Conservation (phyloP, 176 grass and related monocot genomes). For the Oryza australiensis region DNA sequence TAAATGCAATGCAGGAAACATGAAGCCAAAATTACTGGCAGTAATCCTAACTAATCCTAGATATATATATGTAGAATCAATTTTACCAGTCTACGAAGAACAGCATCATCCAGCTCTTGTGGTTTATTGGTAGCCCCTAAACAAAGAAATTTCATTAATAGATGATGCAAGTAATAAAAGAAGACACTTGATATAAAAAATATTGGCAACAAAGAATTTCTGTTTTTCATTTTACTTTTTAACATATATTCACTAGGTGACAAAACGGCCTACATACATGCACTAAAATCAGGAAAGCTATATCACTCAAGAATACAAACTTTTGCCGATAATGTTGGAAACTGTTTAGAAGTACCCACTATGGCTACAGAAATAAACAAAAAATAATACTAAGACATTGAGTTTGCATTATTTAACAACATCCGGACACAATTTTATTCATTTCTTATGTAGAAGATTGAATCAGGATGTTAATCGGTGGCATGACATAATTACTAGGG, state of each 20-base stretch:
- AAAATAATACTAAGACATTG: background rate
- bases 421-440: background rate
- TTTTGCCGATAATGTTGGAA: background rate
- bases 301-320: background rate
- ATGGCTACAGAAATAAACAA: background rate
- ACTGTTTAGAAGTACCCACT: slow-evolving; percentile 4
- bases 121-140: slow-evolving; percentile 98
- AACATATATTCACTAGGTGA: background rate
- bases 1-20: background rate
- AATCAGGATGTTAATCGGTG: background rate
- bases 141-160: slow-evolving; percentile 38
- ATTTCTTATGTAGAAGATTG: background rate
- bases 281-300: background rate
- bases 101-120: slow-evolving; percentile 97
- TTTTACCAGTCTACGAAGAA: slow-evolving; percentile 90
- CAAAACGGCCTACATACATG: background rate
- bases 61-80: background rate
- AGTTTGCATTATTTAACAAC: background rate
- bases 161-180: slow-evolving; percentile 13
- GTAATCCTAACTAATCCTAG: background rate
- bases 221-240: background rate
- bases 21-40: background rate
- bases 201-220: background rate
- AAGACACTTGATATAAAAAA: background rate
- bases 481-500: background rate